Evolutionary conservation across 73 alveolate genomes (phyloP).

Genomic region (Paramecium sonneborni): DNA sequence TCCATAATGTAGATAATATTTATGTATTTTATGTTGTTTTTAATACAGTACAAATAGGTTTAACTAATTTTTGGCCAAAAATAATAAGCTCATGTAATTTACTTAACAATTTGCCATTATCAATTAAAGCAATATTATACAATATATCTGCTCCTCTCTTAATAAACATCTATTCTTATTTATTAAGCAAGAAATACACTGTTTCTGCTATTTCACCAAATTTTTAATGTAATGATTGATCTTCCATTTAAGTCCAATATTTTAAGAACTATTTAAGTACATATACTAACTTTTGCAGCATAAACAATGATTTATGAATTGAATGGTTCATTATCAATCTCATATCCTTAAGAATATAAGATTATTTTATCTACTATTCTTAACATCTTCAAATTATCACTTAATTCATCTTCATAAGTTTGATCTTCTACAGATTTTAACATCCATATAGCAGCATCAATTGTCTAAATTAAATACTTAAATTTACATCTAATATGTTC

Average conservation of each 20-base stretch:
- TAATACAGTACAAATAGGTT: not conserved
- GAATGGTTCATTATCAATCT: not conserved
- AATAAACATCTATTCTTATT: not conserved
- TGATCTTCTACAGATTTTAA: not conserved
- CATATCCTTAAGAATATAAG: not conserved
- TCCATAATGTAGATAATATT: not conserved
- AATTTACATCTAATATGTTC: not conserved
- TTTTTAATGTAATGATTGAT: not conserved
- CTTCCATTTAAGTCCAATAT: constrained; percentile 28
- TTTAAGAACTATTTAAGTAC: not conserved
- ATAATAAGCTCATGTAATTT: not conserved
- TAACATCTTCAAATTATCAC: not conserved
- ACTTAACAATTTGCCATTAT: not conserved
- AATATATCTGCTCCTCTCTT: constrained; percentile 2
- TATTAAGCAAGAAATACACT: not conserved
- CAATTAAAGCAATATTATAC: not conserved
- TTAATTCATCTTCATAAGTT: not conserved
- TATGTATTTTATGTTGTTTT: not conserved
- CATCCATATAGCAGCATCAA: constrained; percentile 42
- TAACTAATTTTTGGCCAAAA: constrained; percentile 2
- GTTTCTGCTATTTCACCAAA: constrained; percentile 23
- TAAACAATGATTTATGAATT: not conserved
- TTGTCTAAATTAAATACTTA: not conserved
- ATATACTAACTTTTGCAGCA: constrained; percentile 23
- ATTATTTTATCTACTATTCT: not conserved